Conservation (phyloP, 1,284 basidiomycete species). For the Pterulicium gracile region DNA sequence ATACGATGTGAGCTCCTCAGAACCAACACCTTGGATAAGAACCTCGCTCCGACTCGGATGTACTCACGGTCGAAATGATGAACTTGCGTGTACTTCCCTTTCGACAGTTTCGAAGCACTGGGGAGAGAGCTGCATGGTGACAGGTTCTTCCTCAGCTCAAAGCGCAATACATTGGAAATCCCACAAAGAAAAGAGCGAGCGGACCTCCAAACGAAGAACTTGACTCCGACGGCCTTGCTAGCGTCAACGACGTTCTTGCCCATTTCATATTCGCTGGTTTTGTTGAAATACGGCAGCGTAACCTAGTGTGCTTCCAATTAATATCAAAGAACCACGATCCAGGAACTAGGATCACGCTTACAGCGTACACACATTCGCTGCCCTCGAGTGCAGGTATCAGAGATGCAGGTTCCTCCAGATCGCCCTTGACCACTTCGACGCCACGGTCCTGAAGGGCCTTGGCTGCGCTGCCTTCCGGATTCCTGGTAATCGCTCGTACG, state of each 20-base stretch:
- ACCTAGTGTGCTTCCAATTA: slow-evolving; percentile 10
- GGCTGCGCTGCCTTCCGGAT: slow-evolving; percentile 17
- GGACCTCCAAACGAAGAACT: slow-evolving; percentile 23
- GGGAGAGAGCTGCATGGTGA: slow-evolving; percentile 17
- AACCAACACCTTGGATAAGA: neutral
- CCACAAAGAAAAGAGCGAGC: neutral
- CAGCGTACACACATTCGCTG: slow-evolving; percentile 26
- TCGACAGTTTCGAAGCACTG: slow-evolving; percentile 11
- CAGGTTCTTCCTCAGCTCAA: neutral
- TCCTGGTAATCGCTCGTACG: slow-evolving; percentile 21
- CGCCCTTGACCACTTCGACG: slow-evolving; percentile 21
- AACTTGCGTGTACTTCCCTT: slow-evolving; percentile 15
- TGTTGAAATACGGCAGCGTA: slow-evolving; percentile 16
- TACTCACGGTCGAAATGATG: slow-evolving; percentile 15
- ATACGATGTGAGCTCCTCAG: neutral
- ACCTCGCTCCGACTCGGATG: no score
- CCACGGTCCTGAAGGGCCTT: slow-evolving; percentile 18
- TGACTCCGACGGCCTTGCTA: slow-evolving; percentile 15
- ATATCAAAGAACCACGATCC: neutral
- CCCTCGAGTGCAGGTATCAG: slow-evolving; percentile 22
- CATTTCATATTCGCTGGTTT: slow-evolving; percentile 15
- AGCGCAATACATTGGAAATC: neutral
- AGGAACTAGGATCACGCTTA: slow-evolving; percentile 12
- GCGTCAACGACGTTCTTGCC: slow-evolving; percentile 30
- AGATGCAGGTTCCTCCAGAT: slow-evolving; percentile 19